Percentiles rank a stretch among this genome's conserved stretches.
phyloP scores from a whole-genome alignment of 2,329 filamentous ascomycete species.

The Stromatinia cepivora region DNA sequence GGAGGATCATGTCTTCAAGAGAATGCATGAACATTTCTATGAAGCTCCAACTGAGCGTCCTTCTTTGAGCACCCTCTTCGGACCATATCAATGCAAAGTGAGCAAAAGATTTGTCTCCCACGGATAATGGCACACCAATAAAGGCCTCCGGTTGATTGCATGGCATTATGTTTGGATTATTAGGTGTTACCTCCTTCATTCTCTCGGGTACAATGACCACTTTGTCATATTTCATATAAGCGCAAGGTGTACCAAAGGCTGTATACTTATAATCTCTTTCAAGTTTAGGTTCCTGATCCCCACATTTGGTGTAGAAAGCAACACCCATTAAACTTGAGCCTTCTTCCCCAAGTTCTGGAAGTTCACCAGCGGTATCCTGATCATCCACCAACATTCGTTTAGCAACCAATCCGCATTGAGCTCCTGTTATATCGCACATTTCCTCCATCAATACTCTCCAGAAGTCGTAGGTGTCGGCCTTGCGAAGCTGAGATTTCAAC shows the following conservation, averaged over 20 bases:
- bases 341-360: conserved; percentile 60
- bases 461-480: conserved; percentile 58
- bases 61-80: conserved; percentile 55
- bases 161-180: conserved; percentile 60
- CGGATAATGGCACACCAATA: conserved; percentile 64
- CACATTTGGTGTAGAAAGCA: conserved; percentile 66
- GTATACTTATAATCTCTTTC: conserved; percentile 63
- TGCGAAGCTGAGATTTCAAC: conserved; percentile 57
- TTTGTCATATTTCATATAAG: conserved; percentile 71
- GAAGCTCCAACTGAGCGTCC: conserved; percentile 62
- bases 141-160: conserved; percentile 63
- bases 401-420: conserved; percentile 69
- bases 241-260: conserved; percentile 62
- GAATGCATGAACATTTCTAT: conserved; percentile 68
- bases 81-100: conserved; percentile 76
- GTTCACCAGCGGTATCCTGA: conserved; percentile 56
- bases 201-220: conserved; percentile 66
- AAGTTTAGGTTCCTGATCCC: conserved; percentile 52
- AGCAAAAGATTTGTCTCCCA: conserved; percentile 64
- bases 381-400: conserved; percentile 63
- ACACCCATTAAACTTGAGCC: conserved; percentile 64
- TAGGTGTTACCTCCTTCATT: conserved; percentile 56
- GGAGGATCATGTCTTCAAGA: conserved; percentile 64
- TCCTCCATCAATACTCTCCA: conserved; percentile 65
- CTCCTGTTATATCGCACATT: conserved; percentile 60